Percentiles rank a stretch among this genome's conserved stretches.
phyloP scores from a whole-genome alignment of 192 early-diverging fungal genomes.

The Podila verticillata region DNA sequence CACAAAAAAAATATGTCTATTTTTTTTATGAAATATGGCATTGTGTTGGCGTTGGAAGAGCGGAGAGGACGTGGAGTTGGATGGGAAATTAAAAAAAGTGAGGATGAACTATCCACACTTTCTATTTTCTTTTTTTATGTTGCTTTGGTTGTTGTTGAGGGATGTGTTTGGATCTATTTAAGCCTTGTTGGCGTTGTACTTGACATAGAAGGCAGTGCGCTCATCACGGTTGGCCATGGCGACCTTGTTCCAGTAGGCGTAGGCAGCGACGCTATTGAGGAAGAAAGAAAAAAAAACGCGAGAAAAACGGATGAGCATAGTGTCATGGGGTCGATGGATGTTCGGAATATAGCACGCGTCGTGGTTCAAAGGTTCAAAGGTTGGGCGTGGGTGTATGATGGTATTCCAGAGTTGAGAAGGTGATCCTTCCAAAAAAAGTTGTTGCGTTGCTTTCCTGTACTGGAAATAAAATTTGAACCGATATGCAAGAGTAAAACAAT shows the following conservation, averaged over 20 bases:
- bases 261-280: slow-evolving; percentile 24
- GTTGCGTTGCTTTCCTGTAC: neutral
- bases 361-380: too few relatives aligned
- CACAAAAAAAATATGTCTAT: neutral
- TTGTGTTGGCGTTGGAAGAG: neutral
- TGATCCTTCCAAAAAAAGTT: too few relatives aligned
- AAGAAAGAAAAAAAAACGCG: neutral
- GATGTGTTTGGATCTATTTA: slow-evolving; percentile 14
- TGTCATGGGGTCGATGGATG: too few relatives aligned
- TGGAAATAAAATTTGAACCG: neutral
- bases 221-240: slow-evolving; percentile 11
- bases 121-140: neutral
- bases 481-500: slow-evolving; percentile 4
- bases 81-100: too few relatives aligned
- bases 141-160: neutral
- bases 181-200: slow-evolving; percentile 23
- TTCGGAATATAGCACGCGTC: neutral
- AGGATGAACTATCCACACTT: neutral
- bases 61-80: neutral
- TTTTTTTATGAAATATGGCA: neutral
- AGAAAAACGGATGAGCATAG: neutral
- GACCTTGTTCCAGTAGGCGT: slow-evolving; percentile 36
- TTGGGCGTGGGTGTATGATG: too few relatives aligned
- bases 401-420: neutral
- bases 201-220: slow-evolving; percentile 26